These are phyloP conservation scores for Articulospora tetracladia DNA, from an alignment of 495 filamentous ascomycete genomes.

Conservation along the genomic window DNA sequence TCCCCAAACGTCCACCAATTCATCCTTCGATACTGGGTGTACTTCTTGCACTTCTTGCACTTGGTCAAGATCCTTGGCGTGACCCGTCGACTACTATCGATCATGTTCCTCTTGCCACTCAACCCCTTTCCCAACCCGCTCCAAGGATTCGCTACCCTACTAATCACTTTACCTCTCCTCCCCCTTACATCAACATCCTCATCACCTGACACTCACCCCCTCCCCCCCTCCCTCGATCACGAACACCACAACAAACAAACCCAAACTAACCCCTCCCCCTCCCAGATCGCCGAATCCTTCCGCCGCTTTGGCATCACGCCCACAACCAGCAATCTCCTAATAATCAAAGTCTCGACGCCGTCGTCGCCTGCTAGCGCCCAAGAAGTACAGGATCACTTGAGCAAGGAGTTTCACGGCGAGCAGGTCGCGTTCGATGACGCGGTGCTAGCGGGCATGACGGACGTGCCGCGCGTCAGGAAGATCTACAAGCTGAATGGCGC, in stretches of 20 bases:
- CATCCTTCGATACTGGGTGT: too few relatives aligned
- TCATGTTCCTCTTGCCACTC: too few relatives aligned
- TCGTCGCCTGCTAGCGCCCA: conserved; percentile 37
- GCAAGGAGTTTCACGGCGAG: conserved; percentile 55
- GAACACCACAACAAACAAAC: too few relatives aligned
- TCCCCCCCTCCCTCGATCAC: too few relatives aligned
- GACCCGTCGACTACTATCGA: too few relatives aligned
- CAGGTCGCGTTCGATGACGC: conserved; percentile 61
- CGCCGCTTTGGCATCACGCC: conserved; percentile 77
- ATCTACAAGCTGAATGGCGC: conserved; percentile 72
- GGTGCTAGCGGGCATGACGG: conserved; percentile 49
- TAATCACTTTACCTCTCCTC: too few relatives aligned
- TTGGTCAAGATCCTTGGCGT: too few relatives aligned
- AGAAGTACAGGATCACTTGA: conserved; percentile 61
- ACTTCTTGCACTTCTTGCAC: too few relatives aligned
- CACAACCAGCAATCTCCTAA: conserved; percentile 63
- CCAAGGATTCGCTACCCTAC: too few relatives aligned
- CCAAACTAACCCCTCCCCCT: too few relatives aligned
- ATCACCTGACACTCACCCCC: conserved; percentile 6
- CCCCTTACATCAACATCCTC: background rate
- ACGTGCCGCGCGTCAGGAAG: conserved; percentile 71
- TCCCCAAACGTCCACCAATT: too few relatives aligned
- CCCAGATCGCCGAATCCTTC: conserved; percentile 86
- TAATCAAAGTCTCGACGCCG: conserved; percentile 63
- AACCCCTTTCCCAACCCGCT: too few relatives aligned